phyloP scores from a whole-genome alignment of 495 filamentous ascomycete genomes.

The Haplographium delicatum region DNA sequence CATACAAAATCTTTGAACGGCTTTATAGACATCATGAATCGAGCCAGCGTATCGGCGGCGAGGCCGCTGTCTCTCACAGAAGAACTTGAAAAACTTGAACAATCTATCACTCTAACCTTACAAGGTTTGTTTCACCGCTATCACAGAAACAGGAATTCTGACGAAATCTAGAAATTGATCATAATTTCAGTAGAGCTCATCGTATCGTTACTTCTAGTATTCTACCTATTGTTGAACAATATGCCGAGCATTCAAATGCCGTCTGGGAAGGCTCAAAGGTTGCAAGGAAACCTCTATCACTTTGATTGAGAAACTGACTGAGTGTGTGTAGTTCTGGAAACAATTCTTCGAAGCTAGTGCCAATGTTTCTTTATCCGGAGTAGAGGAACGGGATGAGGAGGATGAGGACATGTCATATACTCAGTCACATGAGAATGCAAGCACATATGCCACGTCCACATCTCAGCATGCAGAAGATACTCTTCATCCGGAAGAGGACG shows the following conservation, averaged over 20 bases:
- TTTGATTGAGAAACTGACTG: slow-evolving; percentile 5
- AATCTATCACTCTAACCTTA: slow-evolving; percentile 91
- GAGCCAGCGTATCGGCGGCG: slow-evolving; percentile 36
- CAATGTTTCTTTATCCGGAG: slow-evolving; percentile 94
- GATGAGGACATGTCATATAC: slow-evolving; percentile 38
- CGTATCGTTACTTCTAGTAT: slow-evolving; percentile 94
- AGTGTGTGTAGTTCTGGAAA: slow-evolving; percentile 87
- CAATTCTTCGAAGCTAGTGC: slow-evolving; percentile 98
- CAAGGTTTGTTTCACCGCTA: slow-evolving; percentile 59
- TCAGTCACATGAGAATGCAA: slow-evolving; percentile 30
- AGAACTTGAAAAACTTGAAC: slow-evolving; percentile 93
- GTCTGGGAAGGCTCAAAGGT: slow-evolving; percentile 98
- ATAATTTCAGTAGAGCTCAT: slow-evolving; percentile 95
- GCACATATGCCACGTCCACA: slow-evolving; percentile 28
- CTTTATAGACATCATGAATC: slow-evolving; percentile 15
- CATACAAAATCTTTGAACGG: background rate
- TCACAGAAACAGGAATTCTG: slow-evolving; percentile 2
- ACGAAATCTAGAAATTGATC: slow-evolving; percentile 74
- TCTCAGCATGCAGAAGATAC: slow-evolving; percentile 29
- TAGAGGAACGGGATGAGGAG: slow-evolving; percentile 65
- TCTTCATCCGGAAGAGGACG: slow-evolving; percentile 22
- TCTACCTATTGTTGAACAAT: slow-evolving; percentile 91
- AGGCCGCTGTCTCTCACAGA: slow-evolving; percentile 80
- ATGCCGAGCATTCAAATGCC: slow-evolving; percentile 84
- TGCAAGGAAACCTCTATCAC: slow-evolving; percentile 1